Base-by-base conservation (phyloP, 2,329 filamentous ascomycete genomes). In the Colletotrichum chlorophyti region DNA sequence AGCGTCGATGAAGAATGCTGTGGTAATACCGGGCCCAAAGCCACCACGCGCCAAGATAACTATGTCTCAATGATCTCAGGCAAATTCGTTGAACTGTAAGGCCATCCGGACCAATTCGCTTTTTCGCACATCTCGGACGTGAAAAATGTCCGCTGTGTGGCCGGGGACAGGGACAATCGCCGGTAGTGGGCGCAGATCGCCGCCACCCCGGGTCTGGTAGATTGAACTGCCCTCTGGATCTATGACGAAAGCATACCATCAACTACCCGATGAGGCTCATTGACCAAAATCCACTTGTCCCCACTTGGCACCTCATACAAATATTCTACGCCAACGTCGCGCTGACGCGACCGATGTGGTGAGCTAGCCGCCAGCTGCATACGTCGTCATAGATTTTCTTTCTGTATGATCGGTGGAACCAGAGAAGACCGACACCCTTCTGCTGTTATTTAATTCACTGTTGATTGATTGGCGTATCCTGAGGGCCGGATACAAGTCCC, bases 171-270 rank as follows among this genome's bases (percentile, higher is more conserved):
- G 43, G 35, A 12, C 26, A 48, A 49, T 55, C 55, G 55, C 37
- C 45, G 43, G 45, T 50, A 27, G 17, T 37, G 12, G 21, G 5
- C 27, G 51, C 31, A 40, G 42, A 49, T 49, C 43, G 26, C 31
- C 14, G 31, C n/a, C 43, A 38, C 32, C 42, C 23, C 15, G 26
- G 26, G 23, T 50, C 27, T 27, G 52, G 43, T 29, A 51, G 38
- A 50, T 43, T 32, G 34, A 19, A 43, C 12, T 19, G 57, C 37
- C n/a, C 29, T 21, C 29, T 60, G 45, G 26, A 49, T 60, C 57
- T 57, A 60, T 60, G 57, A 60, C 57, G 57, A 57, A 60, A 60
- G 32, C 40, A 29, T 43, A 21, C 19, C 37, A 27, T 55, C 8
- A 29, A 11, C 27, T 50, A 26, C 21, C n/a, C 43, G 24, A 45